Percentiles rank a stretch among this genome's conserved stretches.
Conservation (phyloP, 345 rosid species). For the Eutrema yunnanense region DNA sequence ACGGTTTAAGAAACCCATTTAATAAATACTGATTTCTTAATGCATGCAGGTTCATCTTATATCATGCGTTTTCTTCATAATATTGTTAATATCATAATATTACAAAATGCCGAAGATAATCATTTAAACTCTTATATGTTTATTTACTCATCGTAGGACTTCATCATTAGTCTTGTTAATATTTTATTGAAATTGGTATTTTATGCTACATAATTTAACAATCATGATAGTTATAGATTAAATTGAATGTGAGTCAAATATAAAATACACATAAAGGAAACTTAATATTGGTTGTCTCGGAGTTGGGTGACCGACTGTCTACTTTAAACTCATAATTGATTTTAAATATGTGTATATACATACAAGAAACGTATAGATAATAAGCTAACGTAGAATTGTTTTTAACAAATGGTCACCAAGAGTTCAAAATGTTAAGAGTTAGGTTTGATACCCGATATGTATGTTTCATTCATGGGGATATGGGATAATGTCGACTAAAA, state of each 20-base stretch:
- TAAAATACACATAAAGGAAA: not conserved
- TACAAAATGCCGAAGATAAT: not conserved
- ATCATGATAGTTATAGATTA: not conserved
- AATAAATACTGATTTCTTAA: not conserved
- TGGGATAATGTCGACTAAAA: slow-evolving; percentile 31
- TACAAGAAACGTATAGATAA: not conserved
- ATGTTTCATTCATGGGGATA: slow-evolving; percentile 22
- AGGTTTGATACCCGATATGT: slow-evolving; percentile 26
- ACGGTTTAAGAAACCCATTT: not conserved
- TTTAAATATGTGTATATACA: not conserved
- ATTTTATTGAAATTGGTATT: not conserved
- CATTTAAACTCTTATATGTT: not conserved
- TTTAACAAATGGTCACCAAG: not conserved
- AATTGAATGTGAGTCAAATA: not conserved
- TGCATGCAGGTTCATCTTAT: slow-evolving; percentile 1
- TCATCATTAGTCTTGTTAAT: not conserved
- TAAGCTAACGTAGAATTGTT: not conserved
- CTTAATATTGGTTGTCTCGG: slow-evolving; percentile 13
- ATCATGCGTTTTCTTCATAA: not conserved
- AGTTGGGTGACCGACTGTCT: slow-evolving; percentile 23
- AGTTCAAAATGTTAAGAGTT: not conserved
- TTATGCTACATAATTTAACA: not conserved
- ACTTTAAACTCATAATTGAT: not conserved
- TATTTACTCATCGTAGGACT: not conserved
- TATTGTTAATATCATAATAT: not conserved